phyloP scores from a whole-genome alignment of 495 filamentous ascomycete genomes.

The Saxophila tyrrhenica region DNA sequence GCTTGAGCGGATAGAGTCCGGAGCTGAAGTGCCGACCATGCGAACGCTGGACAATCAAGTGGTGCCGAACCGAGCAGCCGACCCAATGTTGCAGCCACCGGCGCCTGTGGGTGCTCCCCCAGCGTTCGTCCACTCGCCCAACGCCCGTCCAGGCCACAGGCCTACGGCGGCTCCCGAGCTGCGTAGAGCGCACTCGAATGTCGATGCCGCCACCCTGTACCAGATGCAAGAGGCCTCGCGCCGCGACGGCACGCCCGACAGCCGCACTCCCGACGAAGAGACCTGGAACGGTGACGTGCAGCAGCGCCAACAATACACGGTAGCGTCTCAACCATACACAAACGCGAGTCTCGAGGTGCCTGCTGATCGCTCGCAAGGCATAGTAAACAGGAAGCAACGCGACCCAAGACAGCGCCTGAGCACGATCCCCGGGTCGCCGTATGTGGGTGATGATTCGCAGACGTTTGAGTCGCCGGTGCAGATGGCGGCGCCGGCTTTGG shows the following conservation, averaged over 20 bases:
- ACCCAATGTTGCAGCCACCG: constrained; percentile 38
- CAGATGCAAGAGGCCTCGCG: constrained; percentile 57
- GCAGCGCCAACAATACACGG: constrained; percentile 26
- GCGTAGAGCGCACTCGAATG: constrained; percentile 62
- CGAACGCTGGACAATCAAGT: not conserved
- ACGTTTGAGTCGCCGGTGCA: constrained; percentile 7
- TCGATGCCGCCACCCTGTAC: constrained; percentile 68
- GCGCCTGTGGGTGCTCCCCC: constrained; percentile 67
- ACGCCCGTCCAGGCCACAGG: constrained; percentile 52
- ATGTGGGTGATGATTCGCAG: constrained; percentile 14
- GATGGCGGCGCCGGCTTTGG: not conserved
- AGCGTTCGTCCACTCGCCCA: constrained; percentile 59
- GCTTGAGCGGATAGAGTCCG: constrained; percentile 16
- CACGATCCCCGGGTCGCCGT: constrained; percentile 31
- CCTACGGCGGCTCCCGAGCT: constrained; percentile 65
- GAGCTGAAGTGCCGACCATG: constrained; percentile 14
- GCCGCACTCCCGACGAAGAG: not conserved
- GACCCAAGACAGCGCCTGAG: constrained; percentile 23
- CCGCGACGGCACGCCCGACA: constrained; percentile 6
- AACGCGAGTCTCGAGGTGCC: constrained; percentile 2
- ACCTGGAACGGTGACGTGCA: constrained; percentile 25
- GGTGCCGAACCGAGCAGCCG: constrained; percentile 13
- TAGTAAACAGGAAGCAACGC: constrained; percentile 6
- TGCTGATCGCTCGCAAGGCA: constrained; percentile 20
- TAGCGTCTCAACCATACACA: constrained; percentile 10